These are phyloP conservation scores for Vicia sativa DNA, from an alignment of 306 rosid genomes.

Conservation along the genomic window DNA sequence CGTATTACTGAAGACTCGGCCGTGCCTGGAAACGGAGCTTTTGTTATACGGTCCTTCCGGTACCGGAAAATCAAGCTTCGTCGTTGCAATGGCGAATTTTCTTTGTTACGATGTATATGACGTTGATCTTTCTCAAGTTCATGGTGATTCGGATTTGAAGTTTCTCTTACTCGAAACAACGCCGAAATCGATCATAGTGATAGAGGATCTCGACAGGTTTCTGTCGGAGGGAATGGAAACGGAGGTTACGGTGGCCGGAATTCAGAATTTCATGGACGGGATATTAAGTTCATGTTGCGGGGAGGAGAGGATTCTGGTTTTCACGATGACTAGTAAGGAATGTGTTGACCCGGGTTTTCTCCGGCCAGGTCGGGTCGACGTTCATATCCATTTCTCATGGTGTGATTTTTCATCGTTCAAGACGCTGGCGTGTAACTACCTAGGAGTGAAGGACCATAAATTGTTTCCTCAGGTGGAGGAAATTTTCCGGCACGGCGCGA, in stretches of 20 bases:
- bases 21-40: slow-evolving; percentile 92
- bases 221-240: slow-evolving; percentile 49
- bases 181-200: slow-evolving; percentile 60
- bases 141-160: slow-evolving; percentile 69
- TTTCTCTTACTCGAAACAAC: slow-evolving; percentile 60
- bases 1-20: slow-evolving; percentile 71
- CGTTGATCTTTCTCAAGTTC: slow-evolving; percentile 62
- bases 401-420: slow-evolving; percentile 80
- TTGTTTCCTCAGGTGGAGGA: slow-evolving; percentile 80
- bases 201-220: slow-evolving; percentile 83
- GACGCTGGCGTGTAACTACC: slow-evolving; percentile 58
- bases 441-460: slow-evolving; percentile 88
- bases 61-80: slow-evolving; percentile 94
- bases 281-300: slow-evolving; percentile 68
- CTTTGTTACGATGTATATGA: slow-evolving; percentile 76
- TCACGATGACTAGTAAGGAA: slow-evolving; percentile 80
- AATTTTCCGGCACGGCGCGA: slow-evolving; percentile 75
- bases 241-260: slow-evolving; percentile 50
- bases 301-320: slow-evolving; percentile 86
- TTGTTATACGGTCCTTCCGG: slow-evolving; percentile 88
- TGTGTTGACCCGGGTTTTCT: slow-evolving; percentile 61
- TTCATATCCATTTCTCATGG: slow-evolving; percentile 82
- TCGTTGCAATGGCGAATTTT: slow-evolving; percentile 95
- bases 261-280: slow-evolving; percentile 89
- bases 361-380: slow-evolving; percentile 93